Evolutionary conservation across 768 basidiomycete genomes (phyloP).

Genomic region (Pisolithus orientalis): DNA sequence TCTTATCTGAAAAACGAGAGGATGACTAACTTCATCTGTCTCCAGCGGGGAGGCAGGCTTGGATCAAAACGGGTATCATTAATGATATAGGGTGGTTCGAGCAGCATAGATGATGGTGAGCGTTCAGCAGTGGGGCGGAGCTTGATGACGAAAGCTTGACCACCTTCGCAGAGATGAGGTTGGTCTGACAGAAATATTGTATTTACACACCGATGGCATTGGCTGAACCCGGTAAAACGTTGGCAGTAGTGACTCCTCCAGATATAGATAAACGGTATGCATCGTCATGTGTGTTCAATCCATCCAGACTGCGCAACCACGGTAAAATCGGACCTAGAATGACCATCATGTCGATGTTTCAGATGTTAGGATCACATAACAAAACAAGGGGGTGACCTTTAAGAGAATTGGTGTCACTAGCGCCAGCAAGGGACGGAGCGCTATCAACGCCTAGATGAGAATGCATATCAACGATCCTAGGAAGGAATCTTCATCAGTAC

Average conservation of each 20-base stretch:
- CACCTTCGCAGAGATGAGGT: constrained; percentile 36
- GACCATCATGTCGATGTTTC: neutral
- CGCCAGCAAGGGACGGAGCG: constrained; percentile 34
- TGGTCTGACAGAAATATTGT: neutral
- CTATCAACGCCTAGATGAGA: constrained; percentile 47
- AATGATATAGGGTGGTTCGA: constrained; percentile 66
- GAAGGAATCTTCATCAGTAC: neutral
- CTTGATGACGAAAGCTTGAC: constrained; percentile 77
- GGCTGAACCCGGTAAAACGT: constrained; percentile 68
- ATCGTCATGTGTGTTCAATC: constrained; percentile 68
- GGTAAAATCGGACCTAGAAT: constrained; percentile 50
- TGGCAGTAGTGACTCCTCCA: constrained; percentile 69
- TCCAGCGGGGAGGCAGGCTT: constrained; percentile 42
- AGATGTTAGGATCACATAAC: too few species aligned
- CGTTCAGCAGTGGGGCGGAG: constrained; percentile 62
- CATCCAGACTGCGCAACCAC: constrained; percentile 67
- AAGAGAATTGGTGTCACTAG: constrained; percentile 50
- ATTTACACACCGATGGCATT: constrained; percentile 49
- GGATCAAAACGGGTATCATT: constrained; percentile 30
- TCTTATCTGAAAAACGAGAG: neutral
- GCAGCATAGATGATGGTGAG: constrained; percentile 59
- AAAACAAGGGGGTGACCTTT: constrained; percentile 13
- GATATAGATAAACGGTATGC: constrained; percentile 52
- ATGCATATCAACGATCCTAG: constrained; percentile 48
- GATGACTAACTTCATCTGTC: constrained; percentile 65